phyloP scores from a whole-genome alignment of 2,329 filamentous ascomycete genomes.

The Teratosphaeria destructans region DNA sequence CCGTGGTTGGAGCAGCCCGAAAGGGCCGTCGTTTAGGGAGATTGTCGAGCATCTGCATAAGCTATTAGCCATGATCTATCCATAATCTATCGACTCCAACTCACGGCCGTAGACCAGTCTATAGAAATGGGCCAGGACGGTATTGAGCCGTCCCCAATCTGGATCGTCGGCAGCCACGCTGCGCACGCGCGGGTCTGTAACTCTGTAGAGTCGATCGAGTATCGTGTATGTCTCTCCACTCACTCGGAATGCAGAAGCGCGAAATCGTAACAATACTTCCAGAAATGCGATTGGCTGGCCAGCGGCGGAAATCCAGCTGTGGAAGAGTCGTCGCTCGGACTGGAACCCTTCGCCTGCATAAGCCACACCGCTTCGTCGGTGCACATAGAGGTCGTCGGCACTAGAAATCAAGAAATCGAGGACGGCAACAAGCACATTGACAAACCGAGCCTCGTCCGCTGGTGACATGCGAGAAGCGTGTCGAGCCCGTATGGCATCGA shows the following conservation, averaged over 20 bases:
- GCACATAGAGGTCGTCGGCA: constrained; percentile 4
- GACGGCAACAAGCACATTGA: constrained; percentile 1
- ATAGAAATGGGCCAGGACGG: background rate
- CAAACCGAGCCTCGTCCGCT: background rate
- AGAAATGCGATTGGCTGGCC: constrained; percentile 4
- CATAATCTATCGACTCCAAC: background rate
- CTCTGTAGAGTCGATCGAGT: background rate
- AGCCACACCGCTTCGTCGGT: background rate
- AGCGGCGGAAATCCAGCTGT: constrained; percentile 1
- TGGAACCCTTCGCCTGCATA: constrained; percentile 6
- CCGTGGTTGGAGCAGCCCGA: background rate
- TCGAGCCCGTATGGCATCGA: constrained; percentile 1
- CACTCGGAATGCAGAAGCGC: background rate
- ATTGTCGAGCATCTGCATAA: background rate
- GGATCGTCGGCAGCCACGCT: background rate
- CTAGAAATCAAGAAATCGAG: constrained; percentile 1
- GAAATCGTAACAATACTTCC: background rate
- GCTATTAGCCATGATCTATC: background rate
- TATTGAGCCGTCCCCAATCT: background rate
- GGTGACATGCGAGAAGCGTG: constrained; percentile 1
- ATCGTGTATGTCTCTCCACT: background rate
- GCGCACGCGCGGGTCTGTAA: background rate
- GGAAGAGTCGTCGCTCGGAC: constrained; percentile 1
- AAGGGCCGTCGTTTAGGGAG: background rate
- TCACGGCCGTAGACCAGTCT: background rate